Conservation (phyloP, 345 rosid species). For the Capsella bursapastoris region DNA sequence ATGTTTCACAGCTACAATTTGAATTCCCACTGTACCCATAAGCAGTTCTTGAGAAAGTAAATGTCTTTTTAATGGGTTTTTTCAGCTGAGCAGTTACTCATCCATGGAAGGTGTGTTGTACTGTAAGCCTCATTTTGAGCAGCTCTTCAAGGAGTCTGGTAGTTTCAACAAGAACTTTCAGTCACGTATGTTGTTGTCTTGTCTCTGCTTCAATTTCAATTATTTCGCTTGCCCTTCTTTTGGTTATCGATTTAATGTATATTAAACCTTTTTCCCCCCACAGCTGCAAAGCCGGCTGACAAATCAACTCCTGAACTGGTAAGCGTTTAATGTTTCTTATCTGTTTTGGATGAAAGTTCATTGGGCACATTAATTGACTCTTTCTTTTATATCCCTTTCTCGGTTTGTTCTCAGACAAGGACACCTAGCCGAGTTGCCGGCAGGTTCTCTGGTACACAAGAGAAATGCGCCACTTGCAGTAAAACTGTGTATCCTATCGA, state of each 20-base stretch:
- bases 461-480: constrained; percentile 73
- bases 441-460: constrained; percentile 80
- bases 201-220: background rate
- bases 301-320: constrained; percentile 51
- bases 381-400: constrained; percentile 12
- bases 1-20: too few species aligned
- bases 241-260: background rate
- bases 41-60: constrained; percentile 26
- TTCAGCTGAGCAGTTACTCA: constrained; percentile 70
- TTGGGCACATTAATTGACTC: background rate
- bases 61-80: constrained; percentile 5
- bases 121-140: constrained; percentile 92
- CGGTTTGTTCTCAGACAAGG: constrained; percentile 56
- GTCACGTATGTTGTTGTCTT: constrained; percentile 46
- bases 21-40: background rate
- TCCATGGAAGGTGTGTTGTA: constrained; percentile 76
- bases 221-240: background rate
- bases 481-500: constrained; percentile 87
- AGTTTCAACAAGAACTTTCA: constrained; percentile 60
- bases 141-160: constrained; percentile 68
- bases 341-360: background rate
- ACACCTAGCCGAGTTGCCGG: constrained; percentile 75
- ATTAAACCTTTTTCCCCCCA: background rate
- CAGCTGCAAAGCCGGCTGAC: constrained; percentile 60
- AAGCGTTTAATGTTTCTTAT: constrained; percentile 10